phyloP scores from a whole-genome alignment of 768 basidiomycete genomes.

The Bullera alba region DNA sequence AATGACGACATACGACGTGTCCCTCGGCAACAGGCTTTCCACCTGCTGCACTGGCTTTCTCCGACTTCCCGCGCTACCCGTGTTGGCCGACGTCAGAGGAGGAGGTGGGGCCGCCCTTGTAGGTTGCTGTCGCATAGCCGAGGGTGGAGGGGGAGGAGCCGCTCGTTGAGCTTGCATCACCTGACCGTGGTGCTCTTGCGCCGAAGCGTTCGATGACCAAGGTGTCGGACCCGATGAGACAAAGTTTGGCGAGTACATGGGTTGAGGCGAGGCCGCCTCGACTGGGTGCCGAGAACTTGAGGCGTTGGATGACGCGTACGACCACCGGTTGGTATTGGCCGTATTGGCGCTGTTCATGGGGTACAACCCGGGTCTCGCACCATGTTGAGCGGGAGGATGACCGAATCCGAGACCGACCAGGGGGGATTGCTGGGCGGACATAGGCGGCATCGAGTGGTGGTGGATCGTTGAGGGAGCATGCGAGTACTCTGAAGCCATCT shows the following conservation, averaged over 20 bases:
- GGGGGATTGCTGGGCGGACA: constrained; percentile 14
- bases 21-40: constrained; percentile 23
- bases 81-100: constrained; percentile 3
- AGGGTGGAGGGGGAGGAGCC: neutral
- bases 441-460: constrained; percentile 7
- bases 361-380: constrained; percentile 29
- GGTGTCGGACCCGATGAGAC: too few relatives aligned
- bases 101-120: constrained; percentile 12
- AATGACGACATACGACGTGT: constrained; percentile 41
- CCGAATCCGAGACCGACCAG: constrained; percentile 41
- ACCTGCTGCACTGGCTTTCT: too few relatives aligned
- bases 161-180: constrained; percentile 1
- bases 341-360: constrained; percentile 14
- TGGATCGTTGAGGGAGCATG: constrained; percentile 6
- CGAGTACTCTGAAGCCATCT: constrained; percentile 39
- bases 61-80: constrained; percentile 1
- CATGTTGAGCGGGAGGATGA: constrained; percentile 23
- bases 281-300: constrained; percentile 4
- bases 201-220: neutral
- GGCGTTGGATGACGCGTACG: constrained; percentile 35
- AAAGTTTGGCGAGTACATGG: neutral
- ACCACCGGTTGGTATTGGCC: constrained; percentile 30
- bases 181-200: neutral
- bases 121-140: too few relatives aligned
- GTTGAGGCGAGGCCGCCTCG: neutral